Conservation (phyloP, 345 rosid species). For the Acer saccharum region DNA sequence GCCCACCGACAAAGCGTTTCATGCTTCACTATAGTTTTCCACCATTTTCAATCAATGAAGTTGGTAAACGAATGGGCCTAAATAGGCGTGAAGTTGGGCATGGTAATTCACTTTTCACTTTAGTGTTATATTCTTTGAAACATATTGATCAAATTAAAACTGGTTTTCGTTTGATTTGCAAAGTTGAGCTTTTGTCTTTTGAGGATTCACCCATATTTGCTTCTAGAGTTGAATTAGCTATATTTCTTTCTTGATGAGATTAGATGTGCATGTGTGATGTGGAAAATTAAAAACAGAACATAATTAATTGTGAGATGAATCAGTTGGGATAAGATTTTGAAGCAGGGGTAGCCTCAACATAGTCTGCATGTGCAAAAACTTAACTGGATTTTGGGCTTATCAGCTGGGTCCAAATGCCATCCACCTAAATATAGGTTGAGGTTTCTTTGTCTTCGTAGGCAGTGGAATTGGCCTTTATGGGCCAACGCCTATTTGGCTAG, state of each 20-base stretch:
- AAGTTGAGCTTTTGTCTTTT: constrained; percentile 14
- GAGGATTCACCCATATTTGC: background rate
- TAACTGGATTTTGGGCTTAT: background rate
- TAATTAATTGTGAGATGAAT: background rate
- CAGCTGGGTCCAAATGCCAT: background rate
- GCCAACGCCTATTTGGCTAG: background rate
- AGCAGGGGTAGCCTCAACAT: background rate
- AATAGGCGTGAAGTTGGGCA: constrained; percentile 99
- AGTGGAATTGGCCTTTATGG: background rate
- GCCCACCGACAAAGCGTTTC: constrained; percentile 90
- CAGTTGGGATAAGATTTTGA: background rate
- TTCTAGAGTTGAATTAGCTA: background rate
- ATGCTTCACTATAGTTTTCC: constrained; percentile 99
- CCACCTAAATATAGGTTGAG: constrained; percentile 4
- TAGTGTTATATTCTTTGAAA: background rate
- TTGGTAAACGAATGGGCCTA: constrained; percentile 87
- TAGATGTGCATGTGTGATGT: background rate
- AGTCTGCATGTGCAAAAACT: background rate
- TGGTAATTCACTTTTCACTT: constrained; percentile 48
- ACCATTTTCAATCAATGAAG: constrained; percentile 90
- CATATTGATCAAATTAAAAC: background rate
- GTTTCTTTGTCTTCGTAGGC: background rate
- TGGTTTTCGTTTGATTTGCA: background rate
- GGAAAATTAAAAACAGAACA: background rate
- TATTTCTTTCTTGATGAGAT: constrained; percentile 2